phyloP scores from a whole-genome alignment of 345 rosid genomes.

The Syzygium oleosum region DNA sequence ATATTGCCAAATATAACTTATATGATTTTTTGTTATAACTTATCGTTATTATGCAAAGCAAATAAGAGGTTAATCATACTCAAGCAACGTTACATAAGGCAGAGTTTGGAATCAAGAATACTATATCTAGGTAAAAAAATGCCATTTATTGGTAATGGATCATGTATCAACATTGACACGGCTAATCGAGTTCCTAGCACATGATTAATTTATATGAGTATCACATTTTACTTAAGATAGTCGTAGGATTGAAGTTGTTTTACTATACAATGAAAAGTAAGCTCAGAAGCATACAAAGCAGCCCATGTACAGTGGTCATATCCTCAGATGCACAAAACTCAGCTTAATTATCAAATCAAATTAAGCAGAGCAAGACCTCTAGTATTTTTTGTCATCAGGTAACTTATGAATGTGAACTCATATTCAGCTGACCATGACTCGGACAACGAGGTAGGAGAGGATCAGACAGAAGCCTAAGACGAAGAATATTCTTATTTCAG shows the following conservation, averaged over 20 bases:
- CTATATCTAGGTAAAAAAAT: background rate
- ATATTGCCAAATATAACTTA: background rate
- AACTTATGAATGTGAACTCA: background rate
- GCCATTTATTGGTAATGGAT: background rate
- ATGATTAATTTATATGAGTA: too few species aligned
- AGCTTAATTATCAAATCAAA: background rate
- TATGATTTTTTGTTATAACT: background rate
- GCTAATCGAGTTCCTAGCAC: background rate
- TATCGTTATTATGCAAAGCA: background rate
- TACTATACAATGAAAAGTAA: background rate
- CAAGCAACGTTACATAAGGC: background rate
- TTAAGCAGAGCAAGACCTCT: background rate
- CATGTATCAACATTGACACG: background rate
- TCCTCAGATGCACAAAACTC: background rate
- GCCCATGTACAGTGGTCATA: background rate
- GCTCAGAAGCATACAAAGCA: background rate
- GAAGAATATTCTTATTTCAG: background rate
- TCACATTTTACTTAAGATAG: background rate
- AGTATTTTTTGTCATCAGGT: background rate
- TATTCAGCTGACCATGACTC: background rate
- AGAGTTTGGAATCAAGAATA: background rate
- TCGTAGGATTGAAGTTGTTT: background rate
- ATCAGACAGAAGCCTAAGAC: background rate
- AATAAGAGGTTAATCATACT: background rate
- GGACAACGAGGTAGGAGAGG: background rate